Evolutionary conservation across 2,329 filamentous ascomycete species (phyloP).

Genomic region (Ophiosphaerella herpotricha): DNA sequence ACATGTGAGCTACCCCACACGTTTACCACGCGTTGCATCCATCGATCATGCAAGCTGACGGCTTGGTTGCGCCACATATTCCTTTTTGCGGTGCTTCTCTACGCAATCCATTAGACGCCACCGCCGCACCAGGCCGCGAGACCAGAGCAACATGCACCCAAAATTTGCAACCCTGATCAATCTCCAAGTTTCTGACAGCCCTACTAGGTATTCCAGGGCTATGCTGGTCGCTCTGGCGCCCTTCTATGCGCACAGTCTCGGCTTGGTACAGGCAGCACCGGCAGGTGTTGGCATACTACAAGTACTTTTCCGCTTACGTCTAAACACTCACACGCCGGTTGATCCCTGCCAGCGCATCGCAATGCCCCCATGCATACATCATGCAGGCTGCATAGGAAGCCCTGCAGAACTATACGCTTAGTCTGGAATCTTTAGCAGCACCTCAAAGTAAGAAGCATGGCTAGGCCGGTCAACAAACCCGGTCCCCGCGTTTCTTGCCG

Average conservation of each 20-base stretch:
- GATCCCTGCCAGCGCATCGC: conserved; percentile 9
- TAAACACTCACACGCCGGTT: background rate
- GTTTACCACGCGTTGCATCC: conserved; percentile 1
- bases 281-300: no score
- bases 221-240: no score
- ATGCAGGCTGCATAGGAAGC: conserved; percentile 2
- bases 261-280: no score
- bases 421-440: background rate
- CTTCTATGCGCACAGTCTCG: background rate
- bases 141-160: background rate
- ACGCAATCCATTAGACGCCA: background rate
- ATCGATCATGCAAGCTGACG: conserved; percentile 3
- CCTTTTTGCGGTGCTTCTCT: conserved; percentile 8
- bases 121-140: background rate
- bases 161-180: no score
- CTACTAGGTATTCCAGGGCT: no score
- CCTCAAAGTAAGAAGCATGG: background rate
- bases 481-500: background rate
- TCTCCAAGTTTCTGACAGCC: no score
- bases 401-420: background rate
- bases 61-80: conserved; percentile 1
- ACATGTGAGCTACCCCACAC: conserved; percentile 2
- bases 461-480: background rate
- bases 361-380: background rate
- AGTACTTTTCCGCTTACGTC: no score